Evolutionary conservation across 169 alveolate species (phyloP).

Genomic region (Eimeria brunetti): DNA sequence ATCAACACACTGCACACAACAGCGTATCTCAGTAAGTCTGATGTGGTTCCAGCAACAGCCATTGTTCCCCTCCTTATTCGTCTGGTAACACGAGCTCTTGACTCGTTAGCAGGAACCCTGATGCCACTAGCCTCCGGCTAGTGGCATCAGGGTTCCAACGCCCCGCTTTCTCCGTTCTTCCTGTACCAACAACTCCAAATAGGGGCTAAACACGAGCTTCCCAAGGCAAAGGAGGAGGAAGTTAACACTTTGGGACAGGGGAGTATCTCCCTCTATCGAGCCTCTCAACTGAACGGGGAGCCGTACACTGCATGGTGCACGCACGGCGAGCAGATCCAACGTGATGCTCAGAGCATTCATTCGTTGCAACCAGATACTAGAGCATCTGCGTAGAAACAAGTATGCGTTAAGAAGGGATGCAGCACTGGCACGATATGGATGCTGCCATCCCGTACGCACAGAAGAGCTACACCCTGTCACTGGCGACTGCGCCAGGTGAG

Average conservation of each 20-base stretch:
- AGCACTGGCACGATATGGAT: neutral
- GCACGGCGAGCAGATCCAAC: no score
- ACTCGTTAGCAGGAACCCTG: neutral
- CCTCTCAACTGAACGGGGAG: neutral
- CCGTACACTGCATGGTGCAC: neutral
- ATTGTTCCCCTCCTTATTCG: neutral
- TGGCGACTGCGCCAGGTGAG: neutral
- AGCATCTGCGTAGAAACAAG: neutral
- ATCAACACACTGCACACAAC: neutral
- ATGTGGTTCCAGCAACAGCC: neutral
- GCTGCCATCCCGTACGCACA: neutral
- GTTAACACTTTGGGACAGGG: neutral
- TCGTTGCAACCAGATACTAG: no score
- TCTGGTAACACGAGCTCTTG: neutral
- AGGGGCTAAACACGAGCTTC: neutral
- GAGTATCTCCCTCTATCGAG: neutral
- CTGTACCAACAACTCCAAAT: neutral
- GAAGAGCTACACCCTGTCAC: neutral
- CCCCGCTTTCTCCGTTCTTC: neutral
- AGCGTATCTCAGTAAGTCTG: neutral
- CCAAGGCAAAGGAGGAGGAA: neutral
- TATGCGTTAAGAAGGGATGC: neutral
- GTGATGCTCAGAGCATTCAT: neutral
- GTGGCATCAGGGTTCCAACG: neutral
- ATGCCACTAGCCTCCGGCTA: neutral